phyloP scores from a whole-genome alignment of 257 asterid genomes.

The Echites panduratus region DNA sequence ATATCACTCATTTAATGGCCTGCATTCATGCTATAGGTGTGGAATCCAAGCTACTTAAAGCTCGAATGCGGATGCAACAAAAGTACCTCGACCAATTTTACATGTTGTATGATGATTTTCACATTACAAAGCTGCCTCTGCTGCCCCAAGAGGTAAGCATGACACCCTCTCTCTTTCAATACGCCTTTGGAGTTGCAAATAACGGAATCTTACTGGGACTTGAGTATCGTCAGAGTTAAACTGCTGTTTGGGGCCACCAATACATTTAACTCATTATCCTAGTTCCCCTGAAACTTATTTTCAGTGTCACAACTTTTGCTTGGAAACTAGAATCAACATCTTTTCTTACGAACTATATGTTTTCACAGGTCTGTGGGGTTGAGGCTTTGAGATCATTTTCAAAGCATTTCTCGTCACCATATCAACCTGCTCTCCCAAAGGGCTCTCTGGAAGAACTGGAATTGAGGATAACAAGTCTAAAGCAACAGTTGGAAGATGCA shows the following conservation, averaged over 20 bases:
- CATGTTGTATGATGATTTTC: conserved; percentile 82
- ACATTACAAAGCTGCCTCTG: conserved; percentile 89
- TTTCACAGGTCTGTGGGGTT: conserved; percentile 71
- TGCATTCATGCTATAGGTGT: conserved; percentile 38
- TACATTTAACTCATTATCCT: neutral
- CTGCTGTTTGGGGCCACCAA: neutral
- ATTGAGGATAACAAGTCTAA: conserved; percentile 50
- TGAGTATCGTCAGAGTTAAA: neutral
- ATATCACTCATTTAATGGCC: neutral
- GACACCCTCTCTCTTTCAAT: neutral
- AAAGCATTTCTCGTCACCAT: conserved; percentile 47
- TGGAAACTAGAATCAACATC: neutral
- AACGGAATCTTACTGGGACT: neutral
- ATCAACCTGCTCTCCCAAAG: conserved; percentile 49
- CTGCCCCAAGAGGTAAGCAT: conserved; percentile 83
- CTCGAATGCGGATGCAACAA: conserved; percentile 90
- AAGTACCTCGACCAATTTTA: conserved; percentile 90
- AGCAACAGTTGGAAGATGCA: conserved; percentile 54
- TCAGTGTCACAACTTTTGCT: neutral
- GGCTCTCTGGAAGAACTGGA: conserved; percentile 66
- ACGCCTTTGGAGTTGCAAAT: neutral
- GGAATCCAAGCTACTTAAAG: conserved; percentile 79
- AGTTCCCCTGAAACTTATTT: neutral
- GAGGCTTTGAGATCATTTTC: conserved; percentile 78
- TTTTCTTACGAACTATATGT: neutral